Conservation (phyloP, 768 basidiomycete genomes). For the Mycena galericulata region DNA sequence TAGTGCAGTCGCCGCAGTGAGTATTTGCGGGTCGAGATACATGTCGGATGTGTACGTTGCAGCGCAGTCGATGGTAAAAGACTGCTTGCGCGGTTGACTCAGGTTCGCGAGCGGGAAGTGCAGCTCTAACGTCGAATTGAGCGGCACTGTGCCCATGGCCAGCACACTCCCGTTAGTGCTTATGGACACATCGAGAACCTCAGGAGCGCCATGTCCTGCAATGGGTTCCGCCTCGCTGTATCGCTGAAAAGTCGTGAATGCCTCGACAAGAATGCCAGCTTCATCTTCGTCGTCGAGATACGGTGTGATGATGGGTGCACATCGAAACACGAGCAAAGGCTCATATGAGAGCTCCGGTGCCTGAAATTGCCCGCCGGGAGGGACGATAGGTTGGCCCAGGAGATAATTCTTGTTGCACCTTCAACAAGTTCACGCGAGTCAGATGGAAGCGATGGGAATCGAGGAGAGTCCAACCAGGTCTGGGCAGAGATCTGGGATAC, state of each 20-base stretch:
- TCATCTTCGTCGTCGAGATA: constrained; percentile 56
- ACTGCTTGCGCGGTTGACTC: constrained; percentile 27
- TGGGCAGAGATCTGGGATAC: constrained; percentile 12
- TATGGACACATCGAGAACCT: constrained; percentile 23
- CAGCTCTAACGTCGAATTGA: constrained; percentile 27
- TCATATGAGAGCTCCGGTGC: constrained; percentile 46
- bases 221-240: constrained; percentile 19
- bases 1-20: constrained; percentile 35
- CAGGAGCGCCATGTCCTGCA: neutral
- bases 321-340: constrained; percentile 60
- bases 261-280: constrained; percentile 29
- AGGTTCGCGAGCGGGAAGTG: constrained; percentile 32
- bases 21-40: neutral
- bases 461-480: constrained; percentile 25
- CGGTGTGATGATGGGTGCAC: constrained; percentile 59
- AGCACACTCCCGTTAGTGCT: constrained; percentile 4
- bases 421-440: neutral
- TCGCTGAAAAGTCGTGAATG: constrained; percentile 23
- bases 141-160: neutral
- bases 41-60: constrained; percentile 8
- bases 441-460: constrained; percentile 1
- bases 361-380: constrained; percentile 60
- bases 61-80: constrained; percentile 22
- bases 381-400: constrained; percentile 52
- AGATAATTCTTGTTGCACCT: constrained; percentile 68